Evolutionary conservation across 2,329 filamentous ascomycete species (phyloP), one percentile per base, ranked within the genome.

Genomic region (Mollisiaceae sp.): DNA sequence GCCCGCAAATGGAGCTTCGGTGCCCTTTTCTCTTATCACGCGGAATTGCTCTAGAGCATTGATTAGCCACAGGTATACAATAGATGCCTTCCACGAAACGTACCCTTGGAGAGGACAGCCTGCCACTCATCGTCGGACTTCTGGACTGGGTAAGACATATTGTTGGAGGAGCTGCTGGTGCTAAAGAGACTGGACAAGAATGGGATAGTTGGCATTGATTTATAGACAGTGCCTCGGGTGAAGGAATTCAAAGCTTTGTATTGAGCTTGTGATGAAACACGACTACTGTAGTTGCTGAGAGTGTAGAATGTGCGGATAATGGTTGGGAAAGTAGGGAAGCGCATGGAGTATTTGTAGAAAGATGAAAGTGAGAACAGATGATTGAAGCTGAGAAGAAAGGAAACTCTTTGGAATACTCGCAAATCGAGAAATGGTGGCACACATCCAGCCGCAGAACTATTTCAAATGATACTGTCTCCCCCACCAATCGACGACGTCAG

Each of bases 21-120:
- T 99, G 73, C 94, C 95, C 78, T 97, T 94, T 78, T 96, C 82
- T 69, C 95, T 91, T 63, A 99, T 88, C 76, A 99, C 86, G 70
- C 92, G 92, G 83, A 98, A 99, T 85, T 99, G 95, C 75, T 97
- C 94, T 97, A 73, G 27, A 77, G 81, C 81, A 71, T 55, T 43
- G 11, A 57, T 43, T 59, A 39, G 56, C 38, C n/a, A 59, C 54
- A 24, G 20, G 27, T 32, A 9, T 15, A 18, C 20, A 54, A 20
- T 50, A 35, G 27, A 60, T 20, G 24, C 15, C 11, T 9, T 14
- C 14, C 32, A 12, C 12, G 12, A 54, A 8, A 35, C 14, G 24
- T 69, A 91, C 89, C 89, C 75, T 85, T 86, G 64, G 83, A 93
- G 62, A 99, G 82, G 65, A 97, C 86, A 9, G 94, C 91, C 71